A percentile compares a stretch with the other conserved stretches of the same genome.
phyloP scores from a whole-genome alignment of 1,139 yeast species.

The Lodderomyces margitis region DNA sequence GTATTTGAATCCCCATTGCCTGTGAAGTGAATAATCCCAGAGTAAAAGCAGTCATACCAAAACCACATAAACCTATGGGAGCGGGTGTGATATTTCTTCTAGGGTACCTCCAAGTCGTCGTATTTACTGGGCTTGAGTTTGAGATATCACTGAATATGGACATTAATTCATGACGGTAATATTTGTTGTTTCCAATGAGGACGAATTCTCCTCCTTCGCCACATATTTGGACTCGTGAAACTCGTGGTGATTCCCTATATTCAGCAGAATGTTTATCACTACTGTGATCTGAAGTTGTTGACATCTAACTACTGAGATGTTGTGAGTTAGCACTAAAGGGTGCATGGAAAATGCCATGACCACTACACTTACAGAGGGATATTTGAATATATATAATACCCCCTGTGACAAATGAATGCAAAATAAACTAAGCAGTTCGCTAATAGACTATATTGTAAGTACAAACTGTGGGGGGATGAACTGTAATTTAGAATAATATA shows the following conservation, averaged over 20 bases:
- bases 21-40: slow-evolving; percentile 32
- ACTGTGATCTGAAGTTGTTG: background rate
- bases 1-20: slow-evolving; percentile 38
- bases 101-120: slow-evolving; percentile 20
- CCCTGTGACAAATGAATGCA: no score
- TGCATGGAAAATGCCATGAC: no score
- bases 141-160: slow-evolving; percentile 40
- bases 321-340: no score
- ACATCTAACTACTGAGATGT: no score
- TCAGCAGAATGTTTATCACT: background rate
- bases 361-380: no score
- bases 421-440: no score
- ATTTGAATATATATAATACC: no score
- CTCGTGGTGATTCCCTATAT: background rate
- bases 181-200: slow-evolving; percentile 29
- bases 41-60: slow-evolving; percentile 46
- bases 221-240: slow-evolving; percentile 17
- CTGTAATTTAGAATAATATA: no score
- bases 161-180: slow-evolving; percentile 31
- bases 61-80: slow-evolving; percentile 36
- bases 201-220: slow-evolving; percentile 25
- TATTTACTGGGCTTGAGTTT: slow-evolving; percentile 34
- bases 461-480: no score
- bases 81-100: slow-evolving; percentile 19
- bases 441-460: no score